phyloP scores from a whole-genome alignment of 768 basidiomycete species.

The Amylocystis lapponica region DNA sequence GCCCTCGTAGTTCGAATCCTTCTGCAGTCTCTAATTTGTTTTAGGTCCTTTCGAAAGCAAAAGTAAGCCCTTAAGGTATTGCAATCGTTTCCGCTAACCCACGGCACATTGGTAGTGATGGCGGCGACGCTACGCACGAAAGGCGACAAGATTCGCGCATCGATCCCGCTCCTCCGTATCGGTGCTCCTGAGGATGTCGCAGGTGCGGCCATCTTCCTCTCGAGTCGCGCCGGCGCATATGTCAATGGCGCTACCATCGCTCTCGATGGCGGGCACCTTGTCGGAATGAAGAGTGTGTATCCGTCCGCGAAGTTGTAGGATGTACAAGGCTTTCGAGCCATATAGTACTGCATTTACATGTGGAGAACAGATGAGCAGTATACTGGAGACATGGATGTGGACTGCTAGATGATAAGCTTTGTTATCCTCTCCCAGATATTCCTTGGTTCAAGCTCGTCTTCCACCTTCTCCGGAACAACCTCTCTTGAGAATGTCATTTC shows the following conservation, averaged over 20 bases:
- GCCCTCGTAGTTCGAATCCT: slow-evolving; percentile 6
- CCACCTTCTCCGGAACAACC: slow-evolving; percentile 5
- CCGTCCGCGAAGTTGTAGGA: slow-evolving; percentile 28
- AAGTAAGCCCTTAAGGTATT: slow-evolving; percentile 20
- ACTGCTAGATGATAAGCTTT: too few relatives aligned
- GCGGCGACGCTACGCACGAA: slow-evolving; percentile 41
- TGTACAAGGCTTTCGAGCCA: too few relatives aligned
- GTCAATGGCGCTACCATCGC: slow-evolving; percentile 60
- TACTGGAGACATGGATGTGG: too few relatives aligned
- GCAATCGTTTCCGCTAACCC: not conserved
- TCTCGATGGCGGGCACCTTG: slow-evolving; percentile 54
- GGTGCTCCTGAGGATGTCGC: slow-evolving; percentile 62
- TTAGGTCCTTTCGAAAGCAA: slow-evolving; percentile 28
- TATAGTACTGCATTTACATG: too few relatives aligned
- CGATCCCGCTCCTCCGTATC: slow-evolving; percentile 46
- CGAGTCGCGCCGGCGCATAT: slow-evolving; percentile 54
- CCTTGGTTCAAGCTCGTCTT: too few relatives aligned
- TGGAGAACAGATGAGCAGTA: too few relatives aligned
- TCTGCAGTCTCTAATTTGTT: too few relatives aligned
- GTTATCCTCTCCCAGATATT: too few relatives aligned
- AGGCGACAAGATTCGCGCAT: slow-evolving; percentile 37
- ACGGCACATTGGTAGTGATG: slow-evolving; percentile 38
- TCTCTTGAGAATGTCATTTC: slow-evolving; percentile 17
- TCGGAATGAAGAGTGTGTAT: slow-evolving; percentile 25
- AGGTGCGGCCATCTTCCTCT: slow-evolving; percentile 56